These are phyloP conservation scores for Vairimorpha necatrix DNA, from an alignment of 371 early-diverging fungal species.

Conservation along the genomic window DNA sequence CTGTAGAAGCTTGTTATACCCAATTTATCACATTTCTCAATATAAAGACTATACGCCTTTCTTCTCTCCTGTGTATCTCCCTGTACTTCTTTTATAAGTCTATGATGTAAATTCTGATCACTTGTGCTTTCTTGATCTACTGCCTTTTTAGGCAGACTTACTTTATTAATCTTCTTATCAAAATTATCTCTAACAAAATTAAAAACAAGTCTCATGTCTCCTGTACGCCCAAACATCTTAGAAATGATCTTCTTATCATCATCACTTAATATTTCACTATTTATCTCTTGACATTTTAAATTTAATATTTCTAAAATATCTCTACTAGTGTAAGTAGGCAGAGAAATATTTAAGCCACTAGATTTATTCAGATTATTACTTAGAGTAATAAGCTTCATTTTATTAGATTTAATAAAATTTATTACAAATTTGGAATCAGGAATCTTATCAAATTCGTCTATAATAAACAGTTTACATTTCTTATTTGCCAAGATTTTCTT, in stretches of 20 bases:
- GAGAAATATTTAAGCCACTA: background rate
- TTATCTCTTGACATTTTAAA: constrained; percentile 33
- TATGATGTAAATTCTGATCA: constrained; percentile 27
- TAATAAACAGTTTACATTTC: constrained; percentile 31
- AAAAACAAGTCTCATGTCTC: constrained; percentile 49
- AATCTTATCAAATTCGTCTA: constrained; percentile 62
- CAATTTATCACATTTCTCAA: constrained; percentile 18
- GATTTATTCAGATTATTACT: constrained; percentile 41
- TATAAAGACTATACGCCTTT: constrained; percentile 22
- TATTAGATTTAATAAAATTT: constrained; percentile 6
- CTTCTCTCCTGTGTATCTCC: background rate
- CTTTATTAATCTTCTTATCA: background rate
- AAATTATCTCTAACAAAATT: constrained; percentile 24
- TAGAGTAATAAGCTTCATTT: constrained; percentile 54
- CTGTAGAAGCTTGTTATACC: background rate
- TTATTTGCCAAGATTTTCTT: constrained; percentile 1
- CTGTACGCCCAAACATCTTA: constrained; percentile 32
- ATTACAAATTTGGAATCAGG: constrained; percentile 4
- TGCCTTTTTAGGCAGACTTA: background rate
- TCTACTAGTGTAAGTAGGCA: constrained; percentile 38
- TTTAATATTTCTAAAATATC: constrained; percentile 52
- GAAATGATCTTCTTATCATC: constrained; percentile 14
- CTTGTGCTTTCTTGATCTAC: background rate
- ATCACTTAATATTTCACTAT: background rate
- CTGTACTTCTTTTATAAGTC: constrained; percentile 11